Conservation (phyloP, 2,329 filamentous ascomycete genomes). For the Cylindrodendrum hubeiense region DNA sequence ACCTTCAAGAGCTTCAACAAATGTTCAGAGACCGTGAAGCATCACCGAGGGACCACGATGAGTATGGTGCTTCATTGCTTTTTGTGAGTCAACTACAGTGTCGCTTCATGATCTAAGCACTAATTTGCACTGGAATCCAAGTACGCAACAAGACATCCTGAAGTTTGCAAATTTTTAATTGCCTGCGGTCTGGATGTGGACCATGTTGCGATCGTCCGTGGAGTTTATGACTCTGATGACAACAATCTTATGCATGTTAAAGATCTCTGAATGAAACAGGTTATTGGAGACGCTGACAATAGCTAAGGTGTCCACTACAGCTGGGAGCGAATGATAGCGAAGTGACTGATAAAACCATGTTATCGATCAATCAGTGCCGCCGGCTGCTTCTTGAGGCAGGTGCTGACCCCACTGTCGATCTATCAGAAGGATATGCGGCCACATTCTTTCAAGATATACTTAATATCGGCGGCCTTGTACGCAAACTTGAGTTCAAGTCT, state of each 20-base stretch:
- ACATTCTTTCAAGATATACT: too few relatives aligned
- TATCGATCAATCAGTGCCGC: constrained; percentile 3
- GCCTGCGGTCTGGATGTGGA: constrained; percentile 22
- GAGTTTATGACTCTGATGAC: too few relatives aligned
- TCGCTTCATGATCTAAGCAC: neutral
- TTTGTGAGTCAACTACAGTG: constrained; percentile 23
- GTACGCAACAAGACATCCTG: constrained; percentile 22
- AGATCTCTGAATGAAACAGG: neutral
- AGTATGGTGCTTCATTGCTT: constrained; percentile 32
- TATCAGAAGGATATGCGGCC: too few relatives aligned
- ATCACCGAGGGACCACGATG: constrained; percentile 37
- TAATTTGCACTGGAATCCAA: neutral
- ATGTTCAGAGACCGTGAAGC: constrained; percentile 29
- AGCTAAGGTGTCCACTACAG: neutral
- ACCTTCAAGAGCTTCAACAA: neutral
- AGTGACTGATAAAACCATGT: neutral
- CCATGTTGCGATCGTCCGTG: constrained; percentile 5
- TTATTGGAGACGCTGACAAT: neutral
- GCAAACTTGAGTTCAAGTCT: neutral
- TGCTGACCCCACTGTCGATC: constrained; percentile 13
- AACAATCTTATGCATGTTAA: neutral
- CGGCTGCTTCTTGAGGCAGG: constrained; percentile 21
- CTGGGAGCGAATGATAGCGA: neutral
- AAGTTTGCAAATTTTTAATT: constrained; percentile 29
- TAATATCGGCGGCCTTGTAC: too few relatives aligned